Conservation (phyloP, 148 eudicot species). For the Bassia scoparia region DNA sequence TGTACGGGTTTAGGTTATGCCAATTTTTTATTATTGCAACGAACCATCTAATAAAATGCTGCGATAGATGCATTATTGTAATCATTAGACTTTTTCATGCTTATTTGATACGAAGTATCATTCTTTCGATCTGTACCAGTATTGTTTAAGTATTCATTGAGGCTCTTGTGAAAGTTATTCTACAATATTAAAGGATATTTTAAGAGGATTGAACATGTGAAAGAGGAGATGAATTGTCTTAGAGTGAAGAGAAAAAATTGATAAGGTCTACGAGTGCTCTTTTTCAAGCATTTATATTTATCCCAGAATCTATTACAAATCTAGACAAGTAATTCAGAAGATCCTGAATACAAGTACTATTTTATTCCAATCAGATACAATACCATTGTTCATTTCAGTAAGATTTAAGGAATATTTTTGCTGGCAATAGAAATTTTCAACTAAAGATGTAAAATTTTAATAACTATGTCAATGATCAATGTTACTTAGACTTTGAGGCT, state of each 20-base stretch:
- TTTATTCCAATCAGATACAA: background rate
- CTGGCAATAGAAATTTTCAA: slow-evolving; percentile 5
- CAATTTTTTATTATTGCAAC: background rate
- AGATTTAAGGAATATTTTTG: background rate
- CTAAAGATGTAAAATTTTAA: background rate
- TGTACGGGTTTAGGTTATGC: slow-evolving; percentile 1
- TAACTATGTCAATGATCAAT: background rate
- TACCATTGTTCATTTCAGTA: background rate
- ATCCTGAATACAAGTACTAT: background rate
- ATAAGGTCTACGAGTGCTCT: slow-evolving; percentile 4
- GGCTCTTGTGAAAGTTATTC: background rate
- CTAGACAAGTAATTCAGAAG: slow-evolving; percentile 19
- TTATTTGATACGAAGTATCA: background rate
- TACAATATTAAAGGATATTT: too few relatives aligned
- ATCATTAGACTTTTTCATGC: background rate
- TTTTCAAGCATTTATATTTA: background rate
- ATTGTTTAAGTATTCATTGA: too few relatives aligned
- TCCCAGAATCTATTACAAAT: slow-evolving; percentile 8
- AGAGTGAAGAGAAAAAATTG: too few relatives aligned
- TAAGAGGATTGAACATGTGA: too few relatives aligned
- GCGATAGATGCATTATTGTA: background rate
- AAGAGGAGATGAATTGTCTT: too few relatives aligned
- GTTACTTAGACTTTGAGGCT: background rate
- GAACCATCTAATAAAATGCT: background rate
- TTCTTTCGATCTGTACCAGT: background rate